These are phyloP conservation scores for Houttuynia cordata DNA, from an alignment of 164 flowering plant genomes.

Conservation along the genomic window DNA sequence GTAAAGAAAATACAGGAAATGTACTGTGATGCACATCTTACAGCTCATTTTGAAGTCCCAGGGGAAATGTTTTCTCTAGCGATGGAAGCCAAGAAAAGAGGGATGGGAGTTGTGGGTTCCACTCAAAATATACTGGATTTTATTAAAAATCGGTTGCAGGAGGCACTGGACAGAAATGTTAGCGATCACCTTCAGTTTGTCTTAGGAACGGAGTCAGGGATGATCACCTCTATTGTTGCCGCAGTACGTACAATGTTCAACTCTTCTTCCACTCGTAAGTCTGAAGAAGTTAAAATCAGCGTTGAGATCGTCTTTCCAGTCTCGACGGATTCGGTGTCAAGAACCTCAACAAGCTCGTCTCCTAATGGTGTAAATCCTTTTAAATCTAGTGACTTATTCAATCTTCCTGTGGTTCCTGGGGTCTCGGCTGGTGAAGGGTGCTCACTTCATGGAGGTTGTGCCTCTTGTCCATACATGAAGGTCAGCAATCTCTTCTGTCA, in stretches of 20 bases:
- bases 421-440: slow-evolving; percentile 95
- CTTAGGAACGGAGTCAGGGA: slow-evolving; percentile 95
- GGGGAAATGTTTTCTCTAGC: slow-evolving; percentile 98
- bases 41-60: slow-evolving; percentile 96
- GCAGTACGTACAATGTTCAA: slow-evolving; percentile 44
- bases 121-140: slow-evolving; percentile 93
- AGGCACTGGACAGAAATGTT: slow-evolving; percentile 64
- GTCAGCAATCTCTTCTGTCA: slow-evolving; percentile 19
- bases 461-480: slow-evolving; percentile 99
- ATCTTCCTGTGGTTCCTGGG: slow-evolving; percentile 73
- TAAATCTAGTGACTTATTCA: slow-evolving; percentile 25
- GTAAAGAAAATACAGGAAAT: slow-evolving; percentile 72
- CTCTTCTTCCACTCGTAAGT: slow-evolving; percentile 23
- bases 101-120: slow-evolving; percentile 99
- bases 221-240: slow-evolving; percentile 92
- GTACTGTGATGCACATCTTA: slow-evolving; percentile 83
- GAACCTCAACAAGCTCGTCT: slow-evolving; percentile 30
- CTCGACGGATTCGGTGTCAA: slow-evolving; percentile 73
- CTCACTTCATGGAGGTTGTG: slow-evolving; percentile 95
- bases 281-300: slow-evolving; percentile 34
- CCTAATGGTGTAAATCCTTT: slow-evolving; percentile 13
- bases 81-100: slow-evolving; percentile 94
- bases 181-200: slow-evolving; percentile 89
- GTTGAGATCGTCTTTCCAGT: slow-evolving; percentile 96
- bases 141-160: slow-evolving; percentile 67